Percentiles rank a stretch among this genome's conserved stretches.
These are phyloP conservation scores for Emmonsiellopsis sp. DNA, from an alignment of 2,329 filamentous ascomycete genomes.

Conservation along the genomic window DNA sequence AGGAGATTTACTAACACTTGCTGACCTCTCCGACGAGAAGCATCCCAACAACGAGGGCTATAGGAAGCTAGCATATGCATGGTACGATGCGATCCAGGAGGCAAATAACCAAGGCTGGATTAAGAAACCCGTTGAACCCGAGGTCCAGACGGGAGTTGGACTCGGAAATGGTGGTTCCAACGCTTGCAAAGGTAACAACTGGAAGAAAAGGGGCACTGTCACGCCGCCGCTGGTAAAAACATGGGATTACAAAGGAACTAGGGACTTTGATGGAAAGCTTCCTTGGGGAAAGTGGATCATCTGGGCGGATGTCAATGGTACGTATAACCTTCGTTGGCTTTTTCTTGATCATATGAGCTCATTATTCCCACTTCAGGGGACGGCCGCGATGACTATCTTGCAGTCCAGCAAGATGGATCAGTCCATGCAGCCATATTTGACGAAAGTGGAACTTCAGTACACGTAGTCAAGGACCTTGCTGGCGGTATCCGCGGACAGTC, in stretches of 20 bases:
- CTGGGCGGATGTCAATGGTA: background rate
- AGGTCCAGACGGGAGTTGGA: background rate
- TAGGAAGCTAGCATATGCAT: slow-evolving; percentile 22
- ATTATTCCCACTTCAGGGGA: background rate
- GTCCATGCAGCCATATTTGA: background rate
- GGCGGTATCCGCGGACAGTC: background rate
- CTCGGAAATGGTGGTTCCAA: background rate
- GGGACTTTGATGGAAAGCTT: background rate
- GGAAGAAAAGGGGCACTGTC: background rate
- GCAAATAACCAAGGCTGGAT: slow-evolving; percentile 11
- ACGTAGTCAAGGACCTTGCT: background rate
- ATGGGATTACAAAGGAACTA: background rate
- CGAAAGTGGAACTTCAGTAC: no score
- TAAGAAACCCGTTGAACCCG: slow-evolving; percentile 7
- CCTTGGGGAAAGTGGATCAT: background rate
- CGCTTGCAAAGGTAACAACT: background rate
- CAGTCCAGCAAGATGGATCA: background rate
- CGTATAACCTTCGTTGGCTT: no score
- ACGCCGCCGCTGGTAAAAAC: background rate
- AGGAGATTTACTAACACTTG: no score
- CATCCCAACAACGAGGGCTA: no score
- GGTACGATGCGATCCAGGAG: slow-evolving; percentile 12
- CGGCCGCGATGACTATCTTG: background rate
- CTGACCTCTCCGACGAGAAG: no score
- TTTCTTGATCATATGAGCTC: no score